Conservation (phyloP, 1,284 basidiomycete species). For the Fomitopsis betulina region DNA sequence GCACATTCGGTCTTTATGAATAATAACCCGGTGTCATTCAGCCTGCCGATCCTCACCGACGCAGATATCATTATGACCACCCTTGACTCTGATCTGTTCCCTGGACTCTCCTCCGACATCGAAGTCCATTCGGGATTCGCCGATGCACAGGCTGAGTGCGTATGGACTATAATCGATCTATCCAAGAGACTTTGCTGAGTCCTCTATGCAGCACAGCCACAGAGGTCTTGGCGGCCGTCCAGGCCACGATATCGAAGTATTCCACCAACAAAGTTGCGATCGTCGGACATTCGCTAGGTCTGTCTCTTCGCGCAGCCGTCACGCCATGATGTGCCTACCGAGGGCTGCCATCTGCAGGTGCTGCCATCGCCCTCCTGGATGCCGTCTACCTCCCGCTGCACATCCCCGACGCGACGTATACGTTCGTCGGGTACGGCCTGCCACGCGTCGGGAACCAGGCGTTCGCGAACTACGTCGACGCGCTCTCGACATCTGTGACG, state of each 20-base stretch:
- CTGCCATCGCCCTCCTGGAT: conserved; percentile 45
- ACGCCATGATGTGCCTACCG: neutral
- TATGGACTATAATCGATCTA: neutral
- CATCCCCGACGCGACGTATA: conserved; percentile 35
- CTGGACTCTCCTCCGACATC: conserved; percentile 43
- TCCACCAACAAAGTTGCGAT: conserved; percentile 27
- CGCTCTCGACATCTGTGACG: conserved; percentile 33
- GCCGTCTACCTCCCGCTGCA: conserved; percentile 42
- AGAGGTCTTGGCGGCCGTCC: conserved; percentile 32
- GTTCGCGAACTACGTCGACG: conserved; percentile 53
- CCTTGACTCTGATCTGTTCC: conserved; percentile 49
- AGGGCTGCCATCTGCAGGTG: conserved; percentile 23
- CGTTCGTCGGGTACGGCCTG: conserved; percentile 42
- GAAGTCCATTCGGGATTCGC: conserved; percentile 56
- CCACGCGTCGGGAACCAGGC: conserved; percentile 62
- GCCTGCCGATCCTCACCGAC: conserved; percentile 50
- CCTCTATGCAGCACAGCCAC: conserved; percentile 26
- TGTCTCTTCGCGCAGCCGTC: neutral
- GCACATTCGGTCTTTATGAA: no score
- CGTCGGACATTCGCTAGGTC: conserved; percentile 9
- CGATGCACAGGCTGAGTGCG: conserved; percentile 47
- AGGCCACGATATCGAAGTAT: conserved; percentile 25
- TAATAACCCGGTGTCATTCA: conserved; percentile 18
- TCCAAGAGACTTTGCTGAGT: neutral
- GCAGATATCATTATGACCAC: conserved; percentile 36